A percentile compares a stretch with the other conserved stretches of the same genome.
phyloP scores from a whole-genome alignment of 352 stramenopile genomes.

The Thalassiosira livingstoniorum region DNA sequence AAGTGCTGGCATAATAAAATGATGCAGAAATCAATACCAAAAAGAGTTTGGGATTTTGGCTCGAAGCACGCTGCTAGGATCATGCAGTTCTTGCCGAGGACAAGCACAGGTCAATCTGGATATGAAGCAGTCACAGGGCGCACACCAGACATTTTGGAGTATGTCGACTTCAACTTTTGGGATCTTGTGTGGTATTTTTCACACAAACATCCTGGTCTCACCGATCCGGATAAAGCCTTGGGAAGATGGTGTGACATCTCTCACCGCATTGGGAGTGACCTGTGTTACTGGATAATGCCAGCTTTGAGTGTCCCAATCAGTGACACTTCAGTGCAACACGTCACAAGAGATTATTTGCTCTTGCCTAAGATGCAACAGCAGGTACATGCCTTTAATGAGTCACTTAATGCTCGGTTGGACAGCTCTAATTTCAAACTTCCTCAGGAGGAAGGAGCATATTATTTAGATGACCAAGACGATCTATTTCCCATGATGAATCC shows the following conservation, averaged over 20 bases:
- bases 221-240: neutral
- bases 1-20: neutral
- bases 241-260: neutral
- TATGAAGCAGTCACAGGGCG: conserved; percentile 1
- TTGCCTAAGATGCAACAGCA: neutral
- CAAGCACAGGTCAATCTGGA: neutral
- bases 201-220: neutral
- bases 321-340: neutral
- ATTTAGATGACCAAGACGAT: neutral
- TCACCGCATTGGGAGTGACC: neutral
- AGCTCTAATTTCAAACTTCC: neutral
- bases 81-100: neutral
- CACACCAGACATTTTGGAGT: neutral
- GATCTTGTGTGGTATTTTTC: conserved; percentile 3
- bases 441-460: neutral
- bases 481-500: neutral
- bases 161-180: conserved; percentile 8
- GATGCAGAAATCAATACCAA: neutral
- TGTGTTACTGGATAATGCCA: neutral
- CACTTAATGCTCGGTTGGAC: neutral
- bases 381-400: neutral
- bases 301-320: neutral
- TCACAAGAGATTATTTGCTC: neutral
- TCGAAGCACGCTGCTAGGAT: neutral
- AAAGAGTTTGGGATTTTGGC: neutral